Conservation (phyloP, 1,284 basidiomycete genomes). For the Ceratobasidium sp. region DNA sequence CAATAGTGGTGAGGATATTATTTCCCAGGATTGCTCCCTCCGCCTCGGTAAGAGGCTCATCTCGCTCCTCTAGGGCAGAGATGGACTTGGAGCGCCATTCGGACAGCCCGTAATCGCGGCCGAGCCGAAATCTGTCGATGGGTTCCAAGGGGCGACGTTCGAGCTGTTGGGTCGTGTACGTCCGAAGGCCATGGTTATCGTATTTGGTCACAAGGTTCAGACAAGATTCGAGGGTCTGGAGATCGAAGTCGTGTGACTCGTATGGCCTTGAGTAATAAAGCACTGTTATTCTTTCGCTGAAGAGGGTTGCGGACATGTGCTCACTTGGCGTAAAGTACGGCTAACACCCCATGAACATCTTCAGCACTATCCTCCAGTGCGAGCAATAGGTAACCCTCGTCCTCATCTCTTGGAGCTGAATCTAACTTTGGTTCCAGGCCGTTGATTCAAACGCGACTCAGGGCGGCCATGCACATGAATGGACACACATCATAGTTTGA, state of each 20-base stretch:
- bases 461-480: too few relatives aligned
- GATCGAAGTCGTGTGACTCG: neutral
- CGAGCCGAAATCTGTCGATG: neutral
- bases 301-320: too few relatives aligned
- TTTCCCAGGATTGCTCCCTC: neutral
- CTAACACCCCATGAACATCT: too few relatives aligned
- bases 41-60: neutral
- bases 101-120: neutral
- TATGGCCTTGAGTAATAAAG: neutral
- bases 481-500: too few relatives aligned
- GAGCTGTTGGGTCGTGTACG: neutral
- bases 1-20: too few relatives aligned
- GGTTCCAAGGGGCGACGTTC: neutral
- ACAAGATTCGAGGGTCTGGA: neutral
- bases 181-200: neutral
- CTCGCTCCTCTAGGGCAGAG: neutral
- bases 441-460: too few relatives aligned
- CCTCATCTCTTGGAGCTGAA: too few relatives aligned
- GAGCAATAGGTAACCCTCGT: too few relatives aligned
- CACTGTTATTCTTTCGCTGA: too few relatives aligned
- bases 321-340: too few relatives aligned
- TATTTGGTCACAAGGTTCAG: neutral
- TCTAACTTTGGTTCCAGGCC: too few relatives aligned
- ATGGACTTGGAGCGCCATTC: neutral
- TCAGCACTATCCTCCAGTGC: too few relatives aligned